Conservation (phyloP, 73 alveolate genomes). For the Paramecium caudatum region DNA sequence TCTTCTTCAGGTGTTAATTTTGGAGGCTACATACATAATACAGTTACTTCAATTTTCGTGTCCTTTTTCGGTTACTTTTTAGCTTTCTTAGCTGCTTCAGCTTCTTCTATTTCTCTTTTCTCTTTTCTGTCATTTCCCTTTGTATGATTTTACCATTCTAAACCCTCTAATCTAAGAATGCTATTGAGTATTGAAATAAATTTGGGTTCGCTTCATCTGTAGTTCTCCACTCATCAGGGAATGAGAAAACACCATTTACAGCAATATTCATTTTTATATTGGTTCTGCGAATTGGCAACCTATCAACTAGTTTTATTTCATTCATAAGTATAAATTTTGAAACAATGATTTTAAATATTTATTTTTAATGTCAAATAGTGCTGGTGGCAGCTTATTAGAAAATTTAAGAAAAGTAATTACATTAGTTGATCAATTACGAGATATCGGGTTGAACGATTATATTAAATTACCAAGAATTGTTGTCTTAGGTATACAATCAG, state of each 20-base stretch:
- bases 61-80: conserved; percentile 81
- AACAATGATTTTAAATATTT: conserved; percentile 25
- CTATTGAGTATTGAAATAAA: conserved; percentile 77
- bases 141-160: conserved; percentile 81
- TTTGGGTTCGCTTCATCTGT: conserved; percentile 42
- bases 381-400: conserved; percentile 40
- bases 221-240: conserved; percentile 62
- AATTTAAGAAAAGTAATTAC: conserved; percentile 76
- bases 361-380: conserved; percentile 44
- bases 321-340: neutral
- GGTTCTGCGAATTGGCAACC: conserved; percentile 41
- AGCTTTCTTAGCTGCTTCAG: conserved; percentile 79
- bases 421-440: conserved; percentile 78
- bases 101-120: conserved; percentile 86
- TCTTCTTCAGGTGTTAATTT: conserved; percentile 88
- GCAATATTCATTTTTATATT: conserved; percentile 14
- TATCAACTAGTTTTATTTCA: conserved; percentile 29
- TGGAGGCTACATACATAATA: conserved; percentile 44
- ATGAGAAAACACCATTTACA: conserved; percentile 42
- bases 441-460: conserved; percentile 82
- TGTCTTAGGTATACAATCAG: conserved; percentile 85
- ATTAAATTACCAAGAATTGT: conserved; percentile 85
- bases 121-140: conserved; percentile 86
- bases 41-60: conserved; percentile 79
- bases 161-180: conserved; percentile 72